These are phyloP conservation scores for Podospora anserina DNA, from an alignment of 495 filamentous ascomycete species.

Conservation along the genomic window DNA sequence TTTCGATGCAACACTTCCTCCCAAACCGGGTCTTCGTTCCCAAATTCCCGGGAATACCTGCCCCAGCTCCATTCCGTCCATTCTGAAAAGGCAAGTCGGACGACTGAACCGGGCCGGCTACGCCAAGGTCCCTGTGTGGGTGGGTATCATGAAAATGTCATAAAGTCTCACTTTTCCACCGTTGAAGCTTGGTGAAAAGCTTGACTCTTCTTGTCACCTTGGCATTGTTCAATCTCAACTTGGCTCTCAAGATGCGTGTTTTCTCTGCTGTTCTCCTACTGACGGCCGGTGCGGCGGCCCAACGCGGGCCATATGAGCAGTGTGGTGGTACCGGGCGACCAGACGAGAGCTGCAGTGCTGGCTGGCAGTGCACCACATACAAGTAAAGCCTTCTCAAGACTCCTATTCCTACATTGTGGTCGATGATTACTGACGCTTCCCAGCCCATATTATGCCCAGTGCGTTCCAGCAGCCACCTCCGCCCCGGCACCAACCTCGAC, in stretches of 20 bases:
- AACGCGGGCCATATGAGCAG: slow-evolving; percentile 26
- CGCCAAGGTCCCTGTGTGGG: slow-evolving; percentile 2
- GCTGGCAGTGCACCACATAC: slow-evolving; percentile 22
- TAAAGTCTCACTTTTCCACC: neutral
- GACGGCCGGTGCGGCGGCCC: slow-evolving; percentile 18
- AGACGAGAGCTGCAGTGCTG: slow-evolving; percentile 16
- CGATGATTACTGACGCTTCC: neutral
- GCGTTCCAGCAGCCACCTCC: slow-evolving; percentile 11
- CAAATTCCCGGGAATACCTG: neutral
- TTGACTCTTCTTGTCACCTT: neutral
- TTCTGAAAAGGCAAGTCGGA: slow-evolving; percentile 5
- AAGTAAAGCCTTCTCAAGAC: slow-evolving; percentile 14
- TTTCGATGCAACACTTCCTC: slow-evolving; percentile 1
- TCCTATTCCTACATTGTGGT: neutral
- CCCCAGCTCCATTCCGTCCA: neutral
- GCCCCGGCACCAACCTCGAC: slow-evolving; percentile 15
- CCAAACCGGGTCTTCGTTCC: slow-evolving; percentile 6
- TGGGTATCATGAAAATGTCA: neutral
- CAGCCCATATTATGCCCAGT: slow-evolving; percentile 25
- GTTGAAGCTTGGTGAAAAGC: neutral
- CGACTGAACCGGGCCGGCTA: neutral
- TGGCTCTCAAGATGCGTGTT: slow-evolving; percentile 17
- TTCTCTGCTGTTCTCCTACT: slow-evolving; percentile 15
- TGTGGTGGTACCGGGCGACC: slow-evolving; percentile 20
- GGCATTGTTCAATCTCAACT: neutral